phyloP scores from a whole-genome alignment of 345 rosid genomes.

The Syzygium grande region DNA sequence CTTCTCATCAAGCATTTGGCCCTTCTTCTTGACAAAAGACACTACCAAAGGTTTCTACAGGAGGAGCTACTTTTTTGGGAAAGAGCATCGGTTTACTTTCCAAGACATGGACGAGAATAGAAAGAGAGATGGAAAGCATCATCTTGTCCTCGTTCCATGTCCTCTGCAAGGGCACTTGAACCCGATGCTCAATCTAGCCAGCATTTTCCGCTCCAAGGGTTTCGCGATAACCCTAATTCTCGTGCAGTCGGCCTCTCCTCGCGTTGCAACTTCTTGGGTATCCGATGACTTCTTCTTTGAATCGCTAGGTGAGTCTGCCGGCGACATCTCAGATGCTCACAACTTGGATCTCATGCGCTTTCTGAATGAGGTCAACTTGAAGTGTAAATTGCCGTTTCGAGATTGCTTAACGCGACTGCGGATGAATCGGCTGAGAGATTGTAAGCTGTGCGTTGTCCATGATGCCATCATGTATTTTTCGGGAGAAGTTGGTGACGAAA shows the following conservation, averaged over 20 bases:
- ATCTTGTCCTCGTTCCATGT: constrained; percentile 12
- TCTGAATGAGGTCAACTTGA: background rate
- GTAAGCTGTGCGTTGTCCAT: background rate
- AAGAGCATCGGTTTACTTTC: background rate
- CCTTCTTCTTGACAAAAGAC: background rate
- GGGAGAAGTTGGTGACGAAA: background rate
- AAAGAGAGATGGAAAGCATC: background rate
- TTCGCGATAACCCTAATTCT: constrained; percentile 4
- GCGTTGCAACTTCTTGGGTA: background rate
- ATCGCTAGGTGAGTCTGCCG: background rate
- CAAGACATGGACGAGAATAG: background rate
- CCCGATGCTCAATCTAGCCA: constrained; percentile 14
- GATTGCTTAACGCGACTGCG: background rate
- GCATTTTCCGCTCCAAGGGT: background rate
- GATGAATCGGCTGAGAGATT: background rate
- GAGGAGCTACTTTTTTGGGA: background rate
- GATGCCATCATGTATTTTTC: constrained; percentile 8
- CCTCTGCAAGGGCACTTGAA: constrained; percentile 10
- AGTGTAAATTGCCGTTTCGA: constrained; percentile 1
- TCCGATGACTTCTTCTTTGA: background rate
- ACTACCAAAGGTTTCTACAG: background rate
- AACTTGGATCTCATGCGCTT: background rate
- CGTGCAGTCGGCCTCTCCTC: background rate
- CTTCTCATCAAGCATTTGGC: background rate
- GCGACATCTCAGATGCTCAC: too few species aligned